A percentile compares a stretch with the other conserved stretches of the same genome.
Evolutionary conservation across 768 basidiomycete species (phyloP).

Genomic region (Lactarius indigo): DNA sequence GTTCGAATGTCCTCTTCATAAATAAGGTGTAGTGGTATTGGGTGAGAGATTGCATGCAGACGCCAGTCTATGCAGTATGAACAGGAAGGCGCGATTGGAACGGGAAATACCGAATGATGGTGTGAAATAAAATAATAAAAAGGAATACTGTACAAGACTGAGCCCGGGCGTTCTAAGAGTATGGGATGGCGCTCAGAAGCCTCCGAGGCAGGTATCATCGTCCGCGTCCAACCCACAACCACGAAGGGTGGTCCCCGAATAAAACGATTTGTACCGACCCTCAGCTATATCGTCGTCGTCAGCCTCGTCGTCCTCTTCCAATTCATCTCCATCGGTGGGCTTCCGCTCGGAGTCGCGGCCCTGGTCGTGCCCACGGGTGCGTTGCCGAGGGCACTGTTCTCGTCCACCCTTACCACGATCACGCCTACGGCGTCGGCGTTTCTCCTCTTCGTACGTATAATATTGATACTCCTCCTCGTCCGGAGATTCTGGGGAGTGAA

Average conservation of each 20-base stretch:
- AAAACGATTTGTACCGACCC: constrained; percentile 23
- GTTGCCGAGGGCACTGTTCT: constrained; percentile 18
- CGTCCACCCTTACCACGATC: constrained; percentile 24
- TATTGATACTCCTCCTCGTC: constrained; percentile 17
- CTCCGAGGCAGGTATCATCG: constrained; percentile 26
- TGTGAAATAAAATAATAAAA: constrained; percentile 19
- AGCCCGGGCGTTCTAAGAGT: neutral
- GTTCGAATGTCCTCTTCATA: constrained; percentile 8
- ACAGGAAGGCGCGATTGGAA: constrained; percentile 3
- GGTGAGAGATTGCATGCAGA: neutral
- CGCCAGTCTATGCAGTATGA: constrained; percentile 16
- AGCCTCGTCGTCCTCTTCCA: constrained; percentile 24
- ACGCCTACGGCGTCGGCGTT: constrained; percentile 24
- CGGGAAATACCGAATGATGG: constrained; percentile 7
- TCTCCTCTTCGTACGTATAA: constrained; percentile 26
- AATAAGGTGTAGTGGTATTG: constrained; percentile 21
- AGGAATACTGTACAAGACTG: constrained; percentile 6
- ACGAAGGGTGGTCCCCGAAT: constrained; percentile 12
- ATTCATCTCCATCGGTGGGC: constrained; percentile 9
- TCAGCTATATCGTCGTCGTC: constrained; percentile 18
- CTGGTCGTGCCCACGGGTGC: constrained; percentile 1
- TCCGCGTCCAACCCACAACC: constrained; percentile 22
- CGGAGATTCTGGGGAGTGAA: constrained; percentile 13
- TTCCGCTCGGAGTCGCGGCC: constrained; percentile 17
- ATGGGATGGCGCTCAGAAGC: constrained; percentile 17